Conservation (phyloP, 1,284 basidiomycete genomes). For the Melampsora occidentalis region DNA sequence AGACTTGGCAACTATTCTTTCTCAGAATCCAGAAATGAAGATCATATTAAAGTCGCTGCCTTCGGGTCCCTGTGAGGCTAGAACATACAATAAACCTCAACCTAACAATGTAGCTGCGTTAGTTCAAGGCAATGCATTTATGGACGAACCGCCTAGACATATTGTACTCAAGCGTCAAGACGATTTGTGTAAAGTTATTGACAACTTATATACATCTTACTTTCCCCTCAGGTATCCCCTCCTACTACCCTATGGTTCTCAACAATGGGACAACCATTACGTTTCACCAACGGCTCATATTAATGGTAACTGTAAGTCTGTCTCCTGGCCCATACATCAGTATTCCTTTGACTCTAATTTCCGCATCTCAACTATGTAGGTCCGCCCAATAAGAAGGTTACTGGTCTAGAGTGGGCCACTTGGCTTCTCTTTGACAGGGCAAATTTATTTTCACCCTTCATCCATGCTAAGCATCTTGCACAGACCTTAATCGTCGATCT, state of each 20-base stretch:
- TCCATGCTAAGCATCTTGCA: background rate
- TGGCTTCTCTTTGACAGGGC: background rate
- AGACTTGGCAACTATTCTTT: no score
- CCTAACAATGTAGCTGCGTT: background rate
- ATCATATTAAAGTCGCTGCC: background rate
- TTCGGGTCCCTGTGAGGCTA: background rate
- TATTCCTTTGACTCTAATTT: background rate
- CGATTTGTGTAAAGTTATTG: no score
- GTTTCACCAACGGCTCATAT: background rate
- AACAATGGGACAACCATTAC: background rate
- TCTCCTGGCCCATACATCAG: background rate
- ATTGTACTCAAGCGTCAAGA: background rate
- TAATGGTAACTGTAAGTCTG: no score
- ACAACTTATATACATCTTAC: background rate
- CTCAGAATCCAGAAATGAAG: background rate
- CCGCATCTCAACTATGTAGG: no score
- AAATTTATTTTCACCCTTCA: background rate
- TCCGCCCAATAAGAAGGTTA: no score
- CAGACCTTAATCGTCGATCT: slow-evolving; percentile 6
- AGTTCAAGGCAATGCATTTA: background rate
- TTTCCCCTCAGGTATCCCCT: background rate
- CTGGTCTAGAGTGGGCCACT: background rate
- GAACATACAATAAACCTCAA: background rate
- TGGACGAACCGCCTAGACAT: background rate
- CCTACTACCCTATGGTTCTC: slow-evolving; percentile 1